phyloP scores from a whole-genome alignment of 345 rosid species.

The Eucalyptus urophylla region DNA sequence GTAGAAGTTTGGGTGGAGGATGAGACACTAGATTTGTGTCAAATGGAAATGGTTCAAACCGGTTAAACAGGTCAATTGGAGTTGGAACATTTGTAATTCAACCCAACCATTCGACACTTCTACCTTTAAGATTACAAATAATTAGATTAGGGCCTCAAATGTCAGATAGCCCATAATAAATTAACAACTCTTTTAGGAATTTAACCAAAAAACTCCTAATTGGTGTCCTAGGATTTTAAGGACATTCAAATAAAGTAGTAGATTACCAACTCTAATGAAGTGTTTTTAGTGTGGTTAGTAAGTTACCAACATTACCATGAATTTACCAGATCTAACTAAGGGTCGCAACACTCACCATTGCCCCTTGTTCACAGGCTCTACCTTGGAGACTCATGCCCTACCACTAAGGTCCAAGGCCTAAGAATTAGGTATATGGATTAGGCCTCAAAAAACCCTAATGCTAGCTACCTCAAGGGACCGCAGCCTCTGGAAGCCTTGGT shows the following conservation, averaged over 20 bases:
- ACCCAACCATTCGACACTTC: too few species aligned
- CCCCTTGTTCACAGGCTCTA: background rate
- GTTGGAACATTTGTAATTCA: too few species aligned
- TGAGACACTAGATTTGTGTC: too few species aligned
- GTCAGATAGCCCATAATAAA: background rate
- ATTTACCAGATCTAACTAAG: background rate
- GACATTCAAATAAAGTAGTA: background rate
- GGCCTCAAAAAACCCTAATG: too few species aligned
- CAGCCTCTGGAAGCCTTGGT: background rate
- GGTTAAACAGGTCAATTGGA: too few species aligned
- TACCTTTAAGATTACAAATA: too few species aligned
- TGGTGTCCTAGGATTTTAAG: background rate
- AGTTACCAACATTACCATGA: background rate
- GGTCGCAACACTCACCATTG: background rate
- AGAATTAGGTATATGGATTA: too few species aligned
- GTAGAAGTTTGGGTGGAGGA: too few species aligned
- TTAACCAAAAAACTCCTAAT: background rate
- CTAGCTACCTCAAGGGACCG: background rate
- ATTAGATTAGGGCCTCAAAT: background rate
- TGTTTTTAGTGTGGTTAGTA: background rate
- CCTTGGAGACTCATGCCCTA: background rate
- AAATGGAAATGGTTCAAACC: too few species aligned
- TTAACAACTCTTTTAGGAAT: background rate
- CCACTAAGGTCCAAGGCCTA: background rate
- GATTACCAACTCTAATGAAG: background rate